Conservation (phyloP, 2,329 filamentous ascomycete genomes). For the Cladosporium austrohemisphaericum region DNA sequence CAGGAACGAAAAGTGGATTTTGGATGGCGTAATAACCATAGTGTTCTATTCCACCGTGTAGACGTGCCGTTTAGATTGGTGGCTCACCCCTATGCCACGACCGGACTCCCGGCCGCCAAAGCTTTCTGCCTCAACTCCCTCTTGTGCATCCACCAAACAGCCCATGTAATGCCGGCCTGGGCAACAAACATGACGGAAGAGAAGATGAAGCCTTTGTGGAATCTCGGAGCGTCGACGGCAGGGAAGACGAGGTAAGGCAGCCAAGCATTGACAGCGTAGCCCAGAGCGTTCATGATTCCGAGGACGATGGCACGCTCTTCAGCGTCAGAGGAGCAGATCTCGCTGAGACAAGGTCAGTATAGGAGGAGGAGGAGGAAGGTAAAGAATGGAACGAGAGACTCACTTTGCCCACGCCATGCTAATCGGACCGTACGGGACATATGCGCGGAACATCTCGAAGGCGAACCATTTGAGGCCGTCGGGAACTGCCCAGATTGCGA, state of each 20-base stretch:
- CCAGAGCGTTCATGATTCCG: constrained; percentile 65
- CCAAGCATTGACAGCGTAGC: constrained; percentile 67
- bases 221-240: constrained; percentile 7
- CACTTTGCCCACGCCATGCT: constrained; percentile 38
- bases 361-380: background rate
- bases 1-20: too few relatives aligned
- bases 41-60: too few relatives aligned
- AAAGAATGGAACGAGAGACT: background rate
- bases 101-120: too few relatives aligned
- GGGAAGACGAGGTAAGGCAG: constrained; percentile 43
- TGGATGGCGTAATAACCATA: too few relatives aligned
- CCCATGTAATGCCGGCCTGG: constrained; percentile 8
- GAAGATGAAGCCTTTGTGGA: constrained; percentile 35
- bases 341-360: constrained; percentile 23
- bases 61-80: too few relatives aligned
- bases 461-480: constrained; percentile 32
- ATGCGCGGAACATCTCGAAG: constrained; percentile 31
- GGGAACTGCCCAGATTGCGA: constrained; percentile 33
- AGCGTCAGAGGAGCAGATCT: constrained; percentile 54
- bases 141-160: constrained; percentile 9
- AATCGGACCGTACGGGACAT: constrained; percentile 33
- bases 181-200: constrained; percentile 1
- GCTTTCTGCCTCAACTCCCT: constrained; percentile 12
- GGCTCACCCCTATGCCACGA: too few relatives aligned
- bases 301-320: constrained; percentile 66